Conservation (phyloP, 2,329 filamentous ascomycete species). For the Westerdykella aurantiaca region DNA sequence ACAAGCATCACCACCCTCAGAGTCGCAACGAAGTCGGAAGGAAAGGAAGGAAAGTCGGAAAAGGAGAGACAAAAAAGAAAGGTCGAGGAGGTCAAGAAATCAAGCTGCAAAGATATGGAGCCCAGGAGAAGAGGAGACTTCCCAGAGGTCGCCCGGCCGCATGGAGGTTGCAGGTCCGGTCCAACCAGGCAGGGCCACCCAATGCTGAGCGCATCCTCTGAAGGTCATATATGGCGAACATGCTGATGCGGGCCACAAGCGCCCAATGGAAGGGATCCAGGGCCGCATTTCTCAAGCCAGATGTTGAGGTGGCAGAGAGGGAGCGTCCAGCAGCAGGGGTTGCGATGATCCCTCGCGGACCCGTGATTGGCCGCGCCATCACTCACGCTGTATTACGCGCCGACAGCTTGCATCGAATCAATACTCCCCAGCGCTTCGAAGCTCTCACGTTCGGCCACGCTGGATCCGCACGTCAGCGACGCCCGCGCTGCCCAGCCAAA, state of each 20-base stretch:
- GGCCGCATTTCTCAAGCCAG: background rate
- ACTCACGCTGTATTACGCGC: constrained; percentile 2
- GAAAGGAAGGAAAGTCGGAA: constrained; percentile 8
- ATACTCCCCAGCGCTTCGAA: constrained; percentile 8
- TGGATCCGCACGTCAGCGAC: too few relatives aligned
- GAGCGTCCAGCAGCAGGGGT: too few relatives aligned
- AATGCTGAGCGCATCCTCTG: background rate
- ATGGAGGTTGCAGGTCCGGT: constrained; percentile 8
- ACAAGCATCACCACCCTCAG: constrained; percentile 13
- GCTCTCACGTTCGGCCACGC: too few relatives aligned
- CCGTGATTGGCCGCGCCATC: constrained; percentile 3
- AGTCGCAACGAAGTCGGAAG: background rate
- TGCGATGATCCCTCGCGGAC: background rate
- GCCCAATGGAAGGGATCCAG: constrained; percentile 5
- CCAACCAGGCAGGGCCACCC: background rate
- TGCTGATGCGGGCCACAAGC: constrained; percentile 1
- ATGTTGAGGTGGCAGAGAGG: too few relatives aligned
- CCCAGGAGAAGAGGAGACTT: background rate
- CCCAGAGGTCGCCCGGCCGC: background rate
- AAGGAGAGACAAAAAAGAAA: constrained; percentile 3
- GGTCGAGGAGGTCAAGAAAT: constrained; percentile 4
- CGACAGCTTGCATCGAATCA: constrained; percentile 5
- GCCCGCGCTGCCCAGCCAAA: too few relatives aligned
- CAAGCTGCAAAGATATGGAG: background rate
- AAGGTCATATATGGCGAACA: constrained; percentile 5